Conservation (phyloP, 108 stramenopile species). For the Skeletonema marinoi region DNA sequence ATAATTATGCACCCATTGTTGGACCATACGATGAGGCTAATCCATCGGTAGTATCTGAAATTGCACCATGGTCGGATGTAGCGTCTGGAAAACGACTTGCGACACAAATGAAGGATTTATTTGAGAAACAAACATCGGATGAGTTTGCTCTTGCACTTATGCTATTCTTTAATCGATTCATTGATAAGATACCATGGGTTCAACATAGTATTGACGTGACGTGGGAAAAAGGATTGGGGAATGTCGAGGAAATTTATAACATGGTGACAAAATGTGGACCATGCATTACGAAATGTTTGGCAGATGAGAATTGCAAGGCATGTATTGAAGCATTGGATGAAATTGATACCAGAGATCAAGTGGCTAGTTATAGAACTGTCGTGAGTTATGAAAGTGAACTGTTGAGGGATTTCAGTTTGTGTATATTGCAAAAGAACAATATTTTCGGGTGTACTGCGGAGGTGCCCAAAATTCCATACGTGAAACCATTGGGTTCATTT, state of each 20-base stretch:
- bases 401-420: slow-evolving; percentile 87
- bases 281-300: slow-evolving; percentile 61
- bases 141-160: slow-evolving; percentile 76
- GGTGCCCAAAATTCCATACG: slow-evolving; percentile 71
- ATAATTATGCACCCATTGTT: slow-evolving; percentile 51
- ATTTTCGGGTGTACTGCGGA: slow-evolving; percentile 82
- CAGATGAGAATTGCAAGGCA: slow-evolving; percentile 73
- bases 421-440: slow-evolving; percentile 93
- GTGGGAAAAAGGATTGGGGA: slow-evolving; percentile 88
- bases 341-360: slow-evolving; percentile 84
- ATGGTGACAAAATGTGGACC: slow-evolving; percentile 84
- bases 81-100: slow-evolving; percentile 67
- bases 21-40: slow-evolving; percentile 63
- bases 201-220: slow-evolving; percentile 76
- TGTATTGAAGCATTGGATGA: slow-evolving; percentile 73
- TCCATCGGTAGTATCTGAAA: slow-evolving; percentile 38
- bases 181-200: slow-evolving; percentile 60
- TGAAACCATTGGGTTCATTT: slow-evolving; percentile 63
- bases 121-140: slow-evolving; percentile 64
- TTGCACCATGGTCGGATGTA: slow-evolving; percentile 70
- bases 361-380: slow-evolving; percentile 90
- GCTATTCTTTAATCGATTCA: slow-evolving; percentile 77
- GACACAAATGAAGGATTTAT: slow-evolving; percentile 60
- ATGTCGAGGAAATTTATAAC: slow-evolving; percentile 74
- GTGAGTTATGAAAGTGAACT: slow-evolving; percentile 90